A percentile compares a stretch with the other conserved stretches of the same genome.
phyloP scores from a whole-genome alignment of 2,329 filamentous ascomycete species.

The Fusarium domesticum region DNA sequence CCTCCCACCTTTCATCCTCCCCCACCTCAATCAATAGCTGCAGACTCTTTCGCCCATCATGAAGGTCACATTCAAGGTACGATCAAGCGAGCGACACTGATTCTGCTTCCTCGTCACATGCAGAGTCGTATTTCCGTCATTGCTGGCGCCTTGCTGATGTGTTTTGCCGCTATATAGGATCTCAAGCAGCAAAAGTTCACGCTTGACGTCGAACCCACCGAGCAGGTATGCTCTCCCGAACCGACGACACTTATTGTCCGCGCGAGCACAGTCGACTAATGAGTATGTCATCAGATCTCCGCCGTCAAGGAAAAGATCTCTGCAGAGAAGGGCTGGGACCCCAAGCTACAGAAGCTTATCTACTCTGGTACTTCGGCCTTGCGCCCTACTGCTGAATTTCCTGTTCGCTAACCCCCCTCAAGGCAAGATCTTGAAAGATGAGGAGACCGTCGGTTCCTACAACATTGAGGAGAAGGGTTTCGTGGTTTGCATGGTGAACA shows the following conservation, averaged over 20 bases:
- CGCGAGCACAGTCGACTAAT: slow-evolving; percentile 14
- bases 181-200: slow-evolving; percentile 98
- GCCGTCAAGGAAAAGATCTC: slow-evolving; percentile 90
- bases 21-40: slow-evolving; percentile 30
- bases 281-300: slow-evolving; percentile 61
- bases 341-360: slow-evolving; percentile 89
- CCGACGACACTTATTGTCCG: slow-evolving; percentile 19
- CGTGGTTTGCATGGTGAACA: slow-evolving; percentile 97
- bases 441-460: slow-evolving; percentile 92
- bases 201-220: slow-evolving; percentile 89
- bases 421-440: slow-evolving; percentile 99
- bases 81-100: slow-evolving; percentile 17
- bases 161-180: slow-evolving; percentile 56
- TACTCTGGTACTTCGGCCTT: slow-evolving; percentile 71
- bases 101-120: background rate
- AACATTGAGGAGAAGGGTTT: slow-evolving; percentile 99
- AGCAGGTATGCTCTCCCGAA: slow-evolving; percentile 66
- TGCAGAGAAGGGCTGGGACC: slow-evolving; percentile 90
- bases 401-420: slow-evolving; percentile 24
- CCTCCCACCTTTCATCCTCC: slow-evolving; percentile 20
- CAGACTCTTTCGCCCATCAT: slow-evolving; percentile 49
- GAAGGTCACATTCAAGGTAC: slow-evolving; percentile 67
- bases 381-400: slow-evolving; percentile 1
- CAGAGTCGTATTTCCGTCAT: background rate
- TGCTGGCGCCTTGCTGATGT: slow-evolving; percentile 1